phyloP scores from a whole-genome alignment of 169 alveolate genomes.

The Perkinsus olseni region DNA sequence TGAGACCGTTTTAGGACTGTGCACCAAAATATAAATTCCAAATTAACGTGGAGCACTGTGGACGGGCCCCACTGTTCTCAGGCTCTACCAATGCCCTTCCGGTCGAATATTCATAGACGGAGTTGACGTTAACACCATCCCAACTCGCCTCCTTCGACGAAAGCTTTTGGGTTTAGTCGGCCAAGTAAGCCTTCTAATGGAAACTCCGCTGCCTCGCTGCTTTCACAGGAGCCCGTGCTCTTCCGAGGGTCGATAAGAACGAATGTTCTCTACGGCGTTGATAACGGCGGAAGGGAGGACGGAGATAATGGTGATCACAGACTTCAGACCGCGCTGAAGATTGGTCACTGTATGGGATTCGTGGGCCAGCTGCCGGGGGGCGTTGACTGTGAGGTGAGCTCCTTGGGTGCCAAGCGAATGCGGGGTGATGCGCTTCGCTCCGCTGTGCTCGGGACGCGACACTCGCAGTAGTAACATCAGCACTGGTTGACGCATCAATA shows the following conservation, averaged over 20 bases:
- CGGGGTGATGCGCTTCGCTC: too few species aligned
- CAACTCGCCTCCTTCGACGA: background rate
- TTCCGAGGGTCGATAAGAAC: background rate
- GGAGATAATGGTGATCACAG: background rate
- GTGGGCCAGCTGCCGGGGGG: background rate
- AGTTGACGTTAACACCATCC: background rate
- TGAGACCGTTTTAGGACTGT: too few species aligned
- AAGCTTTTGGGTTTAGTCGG: background rate
- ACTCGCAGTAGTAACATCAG: too few species aligned
- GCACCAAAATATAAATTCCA: too few species aligned
- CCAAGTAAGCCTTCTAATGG: background rate
- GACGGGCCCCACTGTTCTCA: background rate
- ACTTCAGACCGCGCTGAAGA: background rate
- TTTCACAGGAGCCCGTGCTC: background rate
- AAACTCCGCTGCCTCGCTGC: background rate
- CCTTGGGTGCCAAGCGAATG: too few species aligned
- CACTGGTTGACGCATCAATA: too few species aligned
- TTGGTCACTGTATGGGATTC: background rate
- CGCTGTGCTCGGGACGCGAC: too few species aligned
- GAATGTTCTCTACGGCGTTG: background rate
- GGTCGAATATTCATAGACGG: background rate
- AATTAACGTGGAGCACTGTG: too few species aligned
- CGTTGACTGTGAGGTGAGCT: background rate
- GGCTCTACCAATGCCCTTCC: background rate
- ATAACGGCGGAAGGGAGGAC: background rate